Base-by-base conservation (phyloP, 495 filamentous ascomycete genomes). In the Achaetomiella virescens region DNA sequence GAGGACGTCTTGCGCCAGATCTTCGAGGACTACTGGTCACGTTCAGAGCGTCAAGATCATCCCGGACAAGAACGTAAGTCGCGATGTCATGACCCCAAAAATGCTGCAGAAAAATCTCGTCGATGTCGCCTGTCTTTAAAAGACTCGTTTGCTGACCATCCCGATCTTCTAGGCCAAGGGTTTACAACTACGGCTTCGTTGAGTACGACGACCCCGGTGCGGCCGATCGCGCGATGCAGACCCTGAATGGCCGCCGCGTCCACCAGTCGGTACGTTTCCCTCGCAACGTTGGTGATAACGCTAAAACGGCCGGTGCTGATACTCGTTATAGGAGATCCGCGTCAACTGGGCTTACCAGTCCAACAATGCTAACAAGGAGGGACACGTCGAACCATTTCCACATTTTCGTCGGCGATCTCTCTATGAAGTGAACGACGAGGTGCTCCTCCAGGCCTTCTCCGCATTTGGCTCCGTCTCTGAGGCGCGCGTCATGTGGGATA, bases 291-390 rank as follows among this genome's bases (percentile, higher is more conserved):
- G 33, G 10, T 40, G 7, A 20, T 1, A 35, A 7, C 2, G 2
- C 29, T 18, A 44, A 2, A 48, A 14, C n/a, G 7, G 24, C 17
- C 24, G 21, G 33, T 43, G 44, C 59, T 61, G 20, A 57, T 52
- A n/a, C 7, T 27, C 15, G 20, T 5, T 35, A 36, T 70, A 98
- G 92, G 93, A 99, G 79, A 99, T 99, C 60, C 89, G 91, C 48
- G 93, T 99, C 61, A 99, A 99, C 77, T 99, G 93, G 93, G 93
- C 93, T 17, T 99, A 97, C 64, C 93, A 97, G 74, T 96, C 91
- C 60, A 99, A 95, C 77, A 93, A 78, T 61, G 78, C 82, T 14
- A 95, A 82, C 80, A 97, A 97, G 73, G 93, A 99, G 73, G n/a
- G 93, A 99, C 63, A 99, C 93, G 0, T 96, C 93, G 37, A 89